These are phyloP conservation scores for Ogataea pilisensis DNA, from an alignment of 805 yeast genomes.

Conservation along the genomic window DNA sequence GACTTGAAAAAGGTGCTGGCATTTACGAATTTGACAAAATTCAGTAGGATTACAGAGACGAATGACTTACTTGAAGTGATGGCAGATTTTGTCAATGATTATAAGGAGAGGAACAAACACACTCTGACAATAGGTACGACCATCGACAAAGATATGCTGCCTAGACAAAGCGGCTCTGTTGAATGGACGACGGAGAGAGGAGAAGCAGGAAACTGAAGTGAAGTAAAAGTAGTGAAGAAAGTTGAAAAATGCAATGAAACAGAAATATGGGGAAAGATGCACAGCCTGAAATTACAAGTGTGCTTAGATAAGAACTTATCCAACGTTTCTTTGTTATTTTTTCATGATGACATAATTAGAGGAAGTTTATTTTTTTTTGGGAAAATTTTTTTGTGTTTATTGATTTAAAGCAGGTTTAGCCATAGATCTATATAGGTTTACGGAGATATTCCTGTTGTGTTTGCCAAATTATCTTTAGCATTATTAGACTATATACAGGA, in stretches of 20 bases:
- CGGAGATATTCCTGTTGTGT: too few relatives aligned
- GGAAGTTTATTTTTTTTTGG: too few relatives aligned
- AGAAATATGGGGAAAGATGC: too few relatives aligned
- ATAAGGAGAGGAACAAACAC: constrained; percentile 29
- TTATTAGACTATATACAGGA: not conserved
- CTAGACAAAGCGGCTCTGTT: constrained; percentile 71
- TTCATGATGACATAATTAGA: too few relatives aligned
- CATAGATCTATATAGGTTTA: too few relatives aligned
- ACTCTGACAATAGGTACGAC: constrained; percentile 6
- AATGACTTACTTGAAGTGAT: constrained; percentile 36
- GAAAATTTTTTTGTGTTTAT: too few relatives aligned
- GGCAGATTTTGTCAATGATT: constrained; percentile 35
- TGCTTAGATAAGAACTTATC: too few relatives aligned
- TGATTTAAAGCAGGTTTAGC: too few relatives aligned
- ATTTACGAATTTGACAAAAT: constrained; percentile 33
- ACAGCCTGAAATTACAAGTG: not conserved
- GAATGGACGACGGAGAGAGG: constrained; percentile 80
- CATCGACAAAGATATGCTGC: constrained; percentile 26
- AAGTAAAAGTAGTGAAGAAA: too few relatives aligned
- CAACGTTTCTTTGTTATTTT: too few relatives aligned
- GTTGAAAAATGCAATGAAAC: too few relatives aligned
- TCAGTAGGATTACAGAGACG: constrained; percentile 26
- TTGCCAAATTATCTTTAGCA: too few relatives aligned
- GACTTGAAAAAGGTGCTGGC: constrained; percentile 34
- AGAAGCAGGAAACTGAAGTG: constrained; percentile 51